phyloP scores from a whole-genome alignment of 495 filamentous ascomycete species.

The Tuber indicum region DNA sequence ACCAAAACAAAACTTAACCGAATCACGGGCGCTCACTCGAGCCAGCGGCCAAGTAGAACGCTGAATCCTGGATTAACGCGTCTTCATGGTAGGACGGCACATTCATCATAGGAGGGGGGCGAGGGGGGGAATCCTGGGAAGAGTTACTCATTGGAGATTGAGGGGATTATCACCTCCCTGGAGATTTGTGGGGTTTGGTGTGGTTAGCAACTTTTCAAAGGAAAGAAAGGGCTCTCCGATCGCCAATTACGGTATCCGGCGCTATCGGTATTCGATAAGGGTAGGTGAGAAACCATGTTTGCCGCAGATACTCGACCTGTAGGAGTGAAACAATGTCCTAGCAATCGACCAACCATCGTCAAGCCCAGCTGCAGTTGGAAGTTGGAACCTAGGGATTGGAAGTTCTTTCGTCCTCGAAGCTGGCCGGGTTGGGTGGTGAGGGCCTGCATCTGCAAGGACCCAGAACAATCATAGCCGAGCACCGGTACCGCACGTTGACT shows the following conservation, averaged over 20 bases:
- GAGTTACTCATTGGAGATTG: neutral
- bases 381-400: neutral
- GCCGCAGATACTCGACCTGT: neutral
- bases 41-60: too few species aligned
- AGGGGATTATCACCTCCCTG: neutral
- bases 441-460: conserved; percentile 3
- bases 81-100: neutral
- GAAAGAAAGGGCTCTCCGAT: neutral
- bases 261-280: neutral
- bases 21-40: too few species aligned
- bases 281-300: neutral
- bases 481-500: neutral
- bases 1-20: too few species aligned
- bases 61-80: too few species aligned
- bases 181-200: neutral
- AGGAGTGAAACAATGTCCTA: neutral
- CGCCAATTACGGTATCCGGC: neutral
- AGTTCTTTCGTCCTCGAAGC: neutral
- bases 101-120: neutral
- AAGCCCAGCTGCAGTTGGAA: neutral
- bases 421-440: neutral
- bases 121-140: neutral
- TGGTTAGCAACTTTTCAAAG: neutral
- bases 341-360: neutral
- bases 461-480: neutral